Evolutionary conservation across 139 green algal genomes (phyloP).

Genomic region (Picochlorum costavermella): DNA sequence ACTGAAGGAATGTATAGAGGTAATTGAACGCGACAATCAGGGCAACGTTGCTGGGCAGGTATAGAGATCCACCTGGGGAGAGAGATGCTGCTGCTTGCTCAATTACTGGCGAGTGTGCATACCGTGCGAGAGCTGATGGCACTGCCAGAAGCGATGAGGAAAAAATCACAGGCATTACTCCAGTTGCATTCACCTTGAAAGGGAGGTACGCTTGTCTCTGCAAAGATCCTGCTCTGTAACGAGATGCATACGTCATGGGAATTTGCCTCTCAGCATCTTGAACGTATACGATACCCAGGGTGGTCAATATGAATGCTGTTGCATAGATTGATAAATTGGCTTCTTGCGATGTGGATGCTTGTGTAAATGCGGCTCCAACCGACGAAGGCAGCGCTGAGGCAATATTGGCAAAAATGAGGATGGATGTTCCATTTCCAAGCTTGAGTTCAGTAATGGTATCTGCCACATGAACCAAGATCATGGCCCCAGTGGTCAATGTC

Average conservation of each 20-base stretch:
- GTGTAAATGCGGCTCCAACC: constrained; percentile 52
- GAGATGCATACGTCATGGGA: constrained; percentile 90
- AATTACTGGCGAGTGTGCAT: constrained; percentile 50
- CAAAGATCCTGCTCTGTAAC: constrained; percentile 63
- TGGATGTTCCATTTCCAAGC: constrained; percentile 94
- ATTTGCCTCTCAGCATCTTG: constrained; percentile 95
- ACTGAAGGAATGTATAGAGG: constrained; percentile 98
- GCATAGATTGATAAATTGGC: constrained; percentile 64
- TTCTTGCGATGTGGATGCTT: constrained; percentile 20
- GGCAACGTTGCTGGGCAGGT: constrained; percentile 79
- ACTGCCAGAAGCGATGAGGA: constrained; percentile 84
- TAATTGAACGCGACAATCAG: constrained; percentile 99
- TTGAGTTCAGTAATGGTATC: constrained; percentile 93
- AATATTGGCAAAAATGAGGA: constrained; percentile 98
- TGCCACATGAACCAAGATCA: constrained; percentile 70
- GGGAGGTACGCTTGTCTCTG: constrained; percentile 83
- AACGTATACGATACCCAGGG: constrained; percentile 95
- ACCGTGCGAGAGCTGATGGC: constrained; percentile 71
- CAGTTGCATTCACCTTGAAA: constrained; percentile 94
- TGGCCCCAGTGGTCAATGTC: constrained; percentile 74
- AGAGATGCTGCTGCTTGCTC: constrained; percentile 51
- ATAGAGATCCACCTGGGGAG: constrained; percentile 66
- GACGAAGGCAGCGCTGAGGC: constrained; percentile 75
- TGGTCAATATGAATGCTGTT: constrained; percentile 81
- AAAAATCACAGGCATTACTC: constrained; percentile 99